Evolutionary conservation across 2,329 filamentous ascomycete genomes (phyloP).

Genomic region (Fusarium sp.): DNA sequence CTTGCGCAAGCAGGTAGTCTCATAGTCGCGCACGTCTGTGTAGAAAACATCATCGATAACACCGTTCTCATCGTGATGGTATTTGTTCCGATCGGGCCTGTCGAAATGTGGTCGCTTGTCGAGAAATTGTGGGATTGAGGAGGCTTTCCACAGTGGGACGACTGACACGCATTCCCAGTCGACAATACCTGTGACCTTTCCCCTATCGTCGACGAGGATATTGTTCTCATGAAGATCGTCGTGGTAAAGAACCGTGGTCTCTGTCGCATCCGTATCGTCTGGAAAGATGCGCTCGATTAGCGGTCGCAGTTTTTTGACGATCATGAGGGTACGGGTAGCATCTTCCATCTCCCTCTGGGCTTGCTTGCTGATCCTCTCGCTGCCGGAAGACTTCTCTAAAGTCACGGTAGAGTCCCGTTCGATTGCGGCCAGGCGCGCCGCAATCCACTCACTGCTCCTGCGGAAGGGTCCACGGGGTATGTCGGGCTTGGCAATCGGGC

Average conservation of each 20-base stretch:
- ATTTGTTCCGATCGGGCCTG: constrained; percentile 33
- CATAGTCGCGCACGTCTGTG: constrained; percentile 53
- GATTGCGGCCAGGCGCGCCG: constrained; percentile 36
- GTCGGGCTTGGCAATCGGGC: constrained; percentile 44
- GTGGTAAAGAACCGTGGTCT: constrained; percentile 50
- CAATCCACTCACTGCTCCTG: constrained; percentile 51
- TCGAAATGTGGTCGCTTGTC: constrained; percentile 26
- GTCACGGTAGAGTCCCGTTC: constrained; percentile 4
- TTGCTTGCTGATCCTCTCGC: not conserved
- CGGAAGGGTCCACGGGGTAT: constrained; percentile 51
- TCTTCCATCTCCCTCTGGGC: constrained; percentile 48
- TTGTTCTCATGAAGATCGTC: constrained; percentile 52
- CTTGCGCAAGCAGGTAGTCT: constrained; percentile 50
- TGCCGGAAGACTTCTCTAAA: not conserved
- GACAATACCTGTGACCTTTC: constrained; percentile 51
- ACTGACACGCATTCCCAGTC: constrained; percentile 58
- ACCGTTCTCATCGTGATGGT: constrained; percentile 2
- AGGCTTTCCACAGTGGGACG: constrained; percentile 53
- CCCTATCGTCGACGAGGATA: constrained; percentile 52
- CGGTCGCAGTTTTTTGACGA: constrained; percentile 43
- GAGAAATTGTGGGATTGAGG: constrained; percentile 50
- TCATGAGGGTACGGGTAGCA: constrained; percentile 39
- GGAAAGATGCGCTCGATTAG: constrained; percentile 49
- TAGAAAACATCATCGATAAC: constrained; percentile 46
- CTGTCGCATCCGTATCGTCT: constrained; percentile 20